Evolutionary conservation across 768 basidiomycete genomes (phyloP), one percentile per base, ranked within the genome.

Genomic region (Tylopilus subfusipes): DNA sequence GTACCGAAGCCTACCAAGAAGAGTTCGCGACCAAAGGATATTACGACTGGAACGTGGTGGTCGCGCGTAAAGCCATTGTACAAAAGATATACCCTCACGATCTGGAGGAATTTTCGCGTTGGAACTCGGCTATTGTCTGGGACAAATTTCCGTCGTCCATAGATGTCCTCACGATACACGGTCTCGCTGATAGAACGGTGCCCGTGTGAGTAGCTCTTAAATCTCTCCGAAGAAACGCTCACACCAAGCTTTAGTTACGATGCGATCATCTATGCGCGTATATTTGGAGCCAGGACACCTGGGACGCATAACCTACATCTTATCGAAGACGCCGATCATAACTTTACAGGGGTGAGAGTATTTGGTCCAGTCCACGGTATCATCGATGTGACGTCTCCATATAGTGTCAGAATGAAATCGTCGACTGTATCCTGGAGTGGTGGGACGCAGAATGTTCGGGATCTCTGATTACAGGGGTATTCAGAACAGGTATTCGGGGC

Each of bases 121-220:
- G 84, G 81, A 82, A 92, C 63, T 80, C 84, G 12, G 80, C 81
- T 1, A 71, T 85, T 29, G 82, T 90, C 25, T 86, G 84, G 83
- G 78, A 80, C 46, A 66, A 75, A 5, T 92, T 93, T 63, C 90
- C 91, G 22, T 57, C 68, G 14, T 56, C 70, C 2, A 76, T 78
- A 9, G 80, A 91, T 66, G 89, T 87, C n/a, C 71, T 93, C 42
- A 88, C 84, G 3, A 64, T 91, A 44, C 91, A 93, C 53, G 91
- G 90, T n/a, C 71, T 91, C 39, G 71, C 72, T 29, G 91, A 93
- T 60, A 63, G 72, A 39, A 79, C 78, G 22, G 87, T 92, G 0
- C 85, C 88, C 14, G 78, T 85, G 86, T 90, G 68, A 66, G 85
- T 77, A 18, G 18, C 22, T 9, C 38, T 12, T 13, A 25, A 50